Evolutionary conservation across 768 basidiomycete genomes (phyloP), one percentile per base, ranked within the genome.

Genomic region (Macrolepiota albuminosa): DNA sequence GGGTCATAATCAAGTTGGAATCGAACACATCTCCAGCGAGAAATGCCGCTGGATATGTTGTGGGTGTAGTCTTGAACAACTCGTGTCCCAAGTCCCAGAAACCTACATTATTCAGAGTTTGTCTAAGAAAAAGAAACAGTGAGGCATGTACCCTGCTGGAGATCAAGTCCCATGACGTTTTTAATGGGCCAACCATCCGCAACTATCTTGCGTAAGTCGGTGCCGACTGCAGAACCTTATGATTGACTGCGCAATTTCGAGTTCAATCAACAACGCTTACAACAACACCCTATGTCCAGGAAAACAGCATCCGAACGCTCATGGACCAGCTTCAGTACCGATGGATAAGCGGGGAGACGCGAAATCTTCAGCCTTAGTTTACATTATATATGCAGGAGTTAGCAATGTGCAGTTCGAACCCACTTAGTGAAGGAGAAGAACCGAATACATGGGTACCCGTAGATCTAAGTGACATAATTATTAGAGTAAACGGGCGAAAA

Each of bases 1-100:
- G 62, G 2, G 70, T 68, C 9, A 63, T 64, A n/a, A 83, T 70
- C 61, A 79, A 73, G 6, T 59, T 59, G 10, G 75, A 67, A 61
- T 84, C 72, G 40, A 85, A 75, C 0, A 67, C 75, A 59, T 86
- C 78, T 2, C 83, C 84, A 5, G 74, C 68, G 26, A 86, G 48
- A 65, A 86, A 86, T 0, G 71, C 67, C 1, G 75, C 79, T 1
- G 82, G 79, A 68, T 81, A 84, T 0, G 77, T 71, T 50, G 75
- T 68, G 0, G 75, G 74, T 0, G 71, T 79, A 14, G 78, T 74
- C 46, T 66, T 73, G 69, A 83, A 86, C 16, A 86, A 70, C 43
- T 76, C 69, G 59, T 86, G 82, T 2, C 84, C 84, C 1, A 81
- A 70, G 7, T 80, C 73, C 83, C 83, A 85, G 61, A 81, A 79